Percentiles rank a stretch among this genome's conserved stretches.
Evolutionary conservation across 2,329 filamentous ascomycete species (phyloP).

Genomic region (Didymella arachidicola): DNA sequence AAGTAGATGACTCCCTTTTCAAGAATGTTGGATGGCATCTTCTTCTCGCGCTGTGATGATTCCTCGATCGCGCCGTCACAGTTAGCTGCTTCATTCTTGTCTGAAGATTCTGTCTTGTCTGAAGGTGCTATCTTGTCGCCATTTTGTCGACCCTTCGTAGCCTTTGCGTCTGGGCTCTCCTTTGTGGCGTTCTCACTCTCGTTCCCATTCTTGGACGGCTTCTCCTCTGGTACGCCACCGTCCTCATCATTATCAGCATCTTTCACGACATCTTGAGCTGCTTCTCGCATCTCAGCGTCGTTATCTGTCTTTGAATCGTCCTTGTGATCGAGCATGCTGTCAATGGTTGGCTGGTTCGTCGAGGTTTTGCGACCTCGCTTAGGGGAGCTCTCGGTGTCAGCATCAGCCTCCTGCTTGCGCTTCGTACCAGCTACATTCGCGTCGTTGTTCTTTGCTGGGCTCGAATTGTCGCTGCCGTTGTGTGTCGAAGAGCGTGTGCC

Average conservation of each 20-base stretch:
- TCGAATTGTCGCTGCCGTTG: slow-evolving; percentile 27
- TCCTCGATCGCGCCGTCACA: slow-evolving; percentile 54
- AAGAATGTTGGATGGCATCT: slow-evolving; percentile 69
- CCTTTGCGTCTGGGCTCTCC: slow-evolving; percentile 17
- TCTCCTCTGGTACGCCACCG: slow-evolving; percentile 22
- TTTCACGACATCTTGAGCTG: slow-evolving; percentile 12
- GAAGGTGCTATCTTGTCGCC: slow-evolving; percentile 25
- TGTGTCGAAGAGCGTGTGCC: slow-evolving; percentile 41
- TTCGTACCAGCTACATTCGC: slow-evolving; percentile 49
- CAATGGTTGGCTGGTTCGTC: slow-evolving; percentile 62
- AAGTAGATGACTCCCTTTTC: slow-evolving; percentile 94
- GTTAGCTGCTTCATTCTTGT: slow-evolving; percentile 37
- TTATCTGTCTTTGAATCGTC: slow-evolving; percentile 25
- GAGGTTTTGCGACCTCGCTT: slow-evolving; percentile 55
- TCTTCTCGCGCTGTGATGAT: slow-evolving; percentile 59
- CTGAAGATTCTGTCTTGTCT: slow-evolving; percentile 17
- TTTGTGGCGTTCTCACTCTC: slow-evolving; percentile 3
- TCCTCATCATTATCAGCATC: slow-evolving; percentile 10
- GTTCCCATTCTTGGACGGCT: slow-evolving; percentile 23
- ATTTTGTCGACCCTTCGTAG: slow-evolving; percentile 37
- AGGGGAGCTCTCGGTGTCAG: slow-evolving; percentile 44
- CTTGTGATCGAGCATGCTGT: slow-evolving; percentile 58
- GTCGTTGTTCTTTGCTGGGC: slow-evolving; percentile 37
- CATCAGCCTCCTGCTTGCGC: slow-evolving; percentile 50
- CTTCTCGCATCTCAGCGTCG: slow-evolving; percentile 36